These are phyloP conservation scores for Russula earlei DNA, from an alignment of 768 basidiomycete species.

Conservation along the genomic window DNA sequence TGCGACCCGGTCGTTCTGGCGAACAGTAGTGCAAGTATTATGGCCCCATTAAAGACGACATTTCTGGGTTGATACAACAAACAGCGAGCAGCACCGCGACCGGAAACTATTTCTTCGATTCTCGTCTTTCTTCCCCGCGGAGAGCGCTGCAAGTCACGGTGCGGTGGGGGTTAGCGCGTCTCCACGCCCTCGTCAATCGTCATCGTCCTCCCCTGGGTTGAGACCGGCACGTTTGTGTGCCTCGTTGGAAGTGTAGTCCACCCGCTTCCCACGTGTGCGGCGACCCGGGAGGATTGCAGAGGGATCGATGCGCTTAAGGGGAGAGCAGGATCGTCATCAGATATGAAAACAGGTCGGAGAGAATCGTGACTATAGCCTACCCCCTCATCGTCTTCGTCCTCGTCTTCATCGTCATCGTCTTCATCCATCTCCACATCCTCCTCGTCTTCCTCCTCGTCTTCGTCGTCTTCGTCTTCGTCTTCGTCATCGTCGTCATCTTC, in stretches of 20 bases:
- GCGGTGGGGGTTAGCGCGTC: constrained; percentile 22
- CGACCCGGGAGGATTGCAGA: constrained; percentile 42
- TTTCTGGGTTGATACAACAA: not conserved
- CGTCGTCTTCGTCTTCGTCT: not conserved
- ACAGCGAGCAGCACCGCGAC: not conserved
- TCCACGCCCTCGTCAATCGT: constrained; percentile 31
- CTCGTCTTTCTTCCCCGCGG: not conserved
- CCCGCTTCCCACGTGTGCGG: constrained; percentile 62
- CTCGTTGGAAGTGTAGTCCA: constrained; percentile 72
- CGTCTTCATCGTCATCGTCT: constrained; percentile 24
- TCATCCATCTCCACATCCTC: constrained; percentile 23
- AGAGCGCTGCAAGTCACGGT: not conserved
- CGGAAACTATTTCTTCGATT: not conserved
- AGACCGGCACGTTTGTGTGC: constrained; percentile 52
- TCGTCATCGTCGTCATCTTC: constrained; percentile 21
- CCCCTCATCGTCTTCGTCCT: constrained; percentile 26
- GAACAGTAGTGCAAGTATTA: too few relatives aligned
- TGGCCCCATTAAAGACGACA: not conserved
- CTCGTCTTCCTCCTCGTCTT: constrained; percentile 28
- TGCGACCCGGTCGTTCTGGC: too few relatives aligned
- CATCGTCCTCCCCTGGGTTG: constrained; percentile 19
- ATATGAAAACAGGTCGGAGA: constrained; percentile 18
- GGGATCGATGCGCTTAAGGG: constrained; percentile 45
- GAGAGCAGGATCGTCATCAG: not conserved
- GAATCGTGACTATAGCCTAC: constrained; percentile 3